These are phyloP conservation scores for Emiliania huxleyi DNA, from an alignment of 78 protist species.

Conservation along the genomic window DNA sequence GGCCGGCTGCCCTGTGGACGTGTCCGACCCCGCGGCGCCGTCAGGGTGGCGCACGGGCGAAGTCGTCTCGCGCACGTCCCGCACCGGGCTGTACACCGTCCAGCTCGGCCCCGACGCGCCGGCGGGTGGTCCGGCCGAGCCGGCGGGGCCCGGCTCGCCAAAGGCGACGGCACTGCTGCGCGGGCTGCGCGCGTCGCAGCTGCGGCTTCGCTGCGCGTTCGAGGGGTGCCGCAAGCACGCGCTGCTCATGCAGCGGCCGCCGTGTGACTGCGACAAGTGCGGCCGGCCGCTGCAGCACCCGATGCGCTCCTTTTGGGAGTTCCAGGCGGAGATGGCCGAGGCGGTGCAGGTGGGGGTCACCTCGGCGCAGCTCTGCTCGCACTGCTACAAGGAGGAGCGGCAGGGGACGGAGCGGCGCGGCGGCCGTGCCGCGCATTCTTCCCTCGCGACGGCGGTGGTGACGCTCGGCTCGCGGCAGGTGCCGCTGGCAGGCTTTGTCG, in stretches of 20 bases:
- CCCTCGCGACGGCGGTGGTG: background rate
- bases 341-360: background rate
- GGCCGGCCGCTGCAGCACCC: constrained; percentile 12
- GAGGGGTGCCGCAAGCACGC: constrained; percentile 2
- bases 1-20: background rate
- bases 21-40: too few relatives aligned
- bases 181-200: too few relatives aligned
- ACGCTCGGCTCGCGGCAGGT: background rate
- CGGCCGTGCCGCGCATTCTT: background rate
- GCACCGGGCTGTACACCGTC: too few relatives aligned
- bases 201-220: background rate
- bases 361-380: background rate
- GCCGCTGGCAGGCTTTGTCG: background rate
- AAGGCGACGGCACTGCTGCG: too few relatives aligned
- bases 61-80: too few relatives aligned
- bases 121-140: too few relatives aligned
- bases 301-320: background rate
- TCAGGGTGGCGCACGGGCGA: too few relatives aligned
- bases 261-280: background rate
- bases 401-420: background rate
- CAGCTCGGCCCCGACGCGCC: too few relatives aligned
- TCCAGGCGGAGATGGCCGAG: background rate
- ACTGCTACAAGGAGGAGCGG: background rate
- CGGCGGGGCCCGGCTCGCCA: too few relatives aligned
- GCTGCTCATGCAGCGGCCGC: constrained; percentile 11